Evolutionary conservation across 2,329 filamentous ascomycete species (phyloP), one percentile per base, ranked within the genome.

Genomic region (Corniculantispora saksenae): DNA sequence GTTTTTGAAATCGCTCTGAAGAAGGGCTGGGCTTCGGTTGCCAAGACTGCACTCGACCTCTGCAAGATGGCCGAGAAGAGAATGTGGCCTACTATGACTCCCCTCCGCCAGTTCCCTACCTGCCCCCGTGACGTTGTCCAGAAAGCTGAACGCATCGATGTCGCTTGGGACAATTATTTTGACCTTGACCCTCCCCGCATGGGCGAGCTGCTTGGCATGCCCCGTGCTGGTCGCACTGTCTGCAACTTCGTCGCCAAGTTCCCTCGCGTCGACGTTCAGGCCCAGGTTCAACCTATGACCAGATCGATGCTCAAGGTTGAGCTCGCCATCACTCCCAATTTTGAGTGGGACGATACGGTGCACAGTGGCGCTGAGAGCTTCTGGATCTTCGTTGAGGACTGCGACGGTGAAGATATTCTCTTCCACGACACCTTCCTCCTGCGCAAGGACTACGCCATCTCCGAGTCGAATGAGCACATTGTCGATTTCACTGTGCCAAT

Each of bases 21-120:
- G 80, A 97, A 97, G 78, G 94, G 94, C 40, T 99, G 94, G 94
- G 89, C 95, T 1, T 90, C 89, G 19, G 95, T 98, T 3, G 92
- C 95, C 10, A 97, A 95, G 80, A 93, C 91, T 67, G 94, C 95
- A 0, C 83, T 99, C 50, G 92, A 97, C 72, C 85, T 99, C 61
- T 99, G 96, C 81, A 99, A 99, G 81, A 98, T 97, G 93, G 95
- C 94, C 0, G 95, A 99, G 82, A 97, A 97, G 83, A 87, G 96
- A 58, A 99, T 99, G 96, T 99, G 95, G 95, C 94, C 94, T 17
- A 98, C 94, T 7, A 99, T 98, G 95, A 92, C 93, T 45, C 95
- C 96, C 13, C 83, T 99, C 38, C 88, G 95, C 62, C 95, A 99
- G 73, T 99, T 99, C 74, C 87, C 91, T 3, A 81, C 82, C 47